Conservation (phyloP, 805 yeast genomes). For the Starmera caribaea region DNA sequence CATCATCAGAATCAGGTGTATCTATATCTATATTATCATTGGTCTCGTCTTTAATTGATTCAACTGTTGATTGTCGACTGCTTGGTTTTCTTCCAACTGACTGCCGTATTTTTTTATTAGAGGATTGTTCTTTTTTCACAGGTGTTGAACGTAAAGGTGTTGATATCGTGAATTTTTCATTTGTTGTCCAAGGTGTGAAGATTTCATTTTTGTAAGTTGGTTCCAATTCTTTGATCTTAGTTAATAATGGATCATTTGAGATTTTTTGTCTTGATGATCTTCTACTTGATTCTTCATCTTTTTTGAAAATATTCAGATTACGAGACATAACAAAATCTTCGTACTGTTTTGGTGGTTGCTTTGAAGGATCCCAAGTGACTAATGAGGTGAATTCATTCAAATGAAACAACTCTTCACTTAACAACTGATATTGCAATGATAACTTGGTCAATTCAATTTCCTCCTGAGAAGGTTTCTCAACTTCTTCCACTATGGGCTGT, state of each 20-base stretch:
- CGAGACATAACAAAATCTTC: slow-evolving; percentile 16
- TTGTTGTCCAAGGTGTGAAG: no score
- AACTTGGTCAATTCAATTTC: slow-evolving; percentile 32
- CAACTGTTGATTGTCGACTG: not conserved
- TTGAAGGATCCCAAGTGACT: slow-evolving; percentile 50
- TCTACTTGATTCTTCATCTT: slow-evolving; percentile 2
- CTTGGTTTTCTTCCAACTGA: no score
- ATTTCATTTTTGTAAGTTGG: no score
- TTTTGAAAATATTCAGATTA: not conserved
- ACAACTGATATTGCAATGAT: slow-evolving; percentile 34
- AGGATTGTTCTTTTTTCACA: no score
- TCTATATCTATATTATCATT: slow-evolving; percentile 18
- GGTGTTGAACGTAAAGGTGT: no score
- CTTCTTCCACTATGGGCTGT: not conserved
- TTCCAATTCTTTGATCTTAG: no score
- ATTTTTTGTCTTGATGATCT: slow-evolving; percentile 12
- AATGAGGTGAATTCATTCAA: slow-evolving; percentile 51
- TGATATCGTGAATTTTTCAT: no score
- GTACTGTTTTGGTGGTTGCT: slow-evolving; percentile 25
- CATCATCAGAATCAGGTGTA: slow-evolving; percentile 7
- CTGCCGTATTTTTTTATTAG: no score
- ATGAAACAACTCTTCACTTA: slow-evolving; percentile 56
- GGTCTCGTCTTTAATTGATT: slow-evolving; percentile 1
- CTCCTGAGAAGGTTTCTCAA: slow-evolving; percentile 1
- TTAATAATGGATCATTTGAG: not conserved